These are phyloP conservation scores for Starmera amethionina DNA, from an alignment of 805 yeast species.

Conservation along the genomic window DNA sequence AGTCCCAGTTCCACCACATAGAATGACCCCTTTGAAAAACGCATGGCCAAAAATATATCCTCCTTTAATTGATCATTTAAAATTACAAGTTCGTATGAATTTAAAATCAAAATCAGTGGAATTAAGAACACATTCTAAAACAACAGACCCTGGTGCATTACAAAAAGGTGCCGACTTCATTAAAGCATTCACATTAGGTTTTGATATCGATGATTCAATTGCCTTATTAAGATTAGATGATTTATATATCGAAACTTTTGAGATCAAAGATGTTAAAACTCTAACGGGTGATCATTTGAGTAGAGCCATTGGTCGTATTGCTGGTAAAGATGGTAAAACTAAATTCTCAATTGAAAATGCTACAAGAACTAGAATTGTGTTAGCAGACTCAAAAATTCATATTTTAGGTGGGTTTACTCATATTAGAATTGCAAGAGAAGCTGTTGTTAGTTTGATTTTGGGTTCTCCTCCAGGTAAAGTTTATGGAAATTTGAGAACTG, in stretches of 20 bases:
- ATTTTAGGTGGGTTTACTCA: conserved; percentile 95
- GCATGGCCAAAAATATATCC: conserved; percentile 93
- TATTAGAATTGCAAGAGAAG: conserved; percentile 96
- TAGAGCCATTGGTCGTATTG: conserved; percentile 98
- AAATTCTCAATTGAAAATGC: conserved; percentile 98
- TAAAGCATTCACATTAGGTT: conserved; percentile 91
- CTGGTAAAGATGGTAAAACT: conserved; percentile 98
- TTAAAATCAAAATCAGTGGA: conserved; percentile 80
- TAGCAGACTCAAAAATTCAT: conserved; percentile 95
- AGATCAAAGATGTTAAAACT: conserved; percentile 93
- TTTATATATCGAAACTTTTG: conserved; percentile 93
- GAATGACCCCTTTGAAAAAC: conserved; percentile 88
- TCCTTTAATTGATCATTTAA: conserved; percentile 89
- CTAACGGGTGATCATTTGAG: conserved; percentile 92
- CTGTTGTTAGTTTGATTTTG: conserved; percentile 86
- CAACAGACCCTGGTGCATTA: conserved; percentile 87
- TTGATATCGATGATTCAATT: conserved; percentile 94
- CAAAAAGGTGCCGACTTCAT: conserved; percentile 98
- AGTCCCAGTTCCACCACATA: conserved; percentile 91
- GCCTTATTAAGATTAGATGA: conserved; percentile 92
- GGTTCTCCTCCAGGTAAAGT: conserved; percentile 99
- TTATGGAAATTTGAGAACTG: conserved; percentile 92
- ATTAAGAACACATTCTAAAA: conserved; percentile 66
- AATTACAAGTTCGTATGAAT: conserved; percentile 94
- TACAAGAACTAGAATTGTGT: conserved; percentile 92